Evolutionary conservation across 768 basidiomycete genomes (phyloP), one percentile per base, ranked within the genome.

Genomic region (Mycena indigotica): DNA sequence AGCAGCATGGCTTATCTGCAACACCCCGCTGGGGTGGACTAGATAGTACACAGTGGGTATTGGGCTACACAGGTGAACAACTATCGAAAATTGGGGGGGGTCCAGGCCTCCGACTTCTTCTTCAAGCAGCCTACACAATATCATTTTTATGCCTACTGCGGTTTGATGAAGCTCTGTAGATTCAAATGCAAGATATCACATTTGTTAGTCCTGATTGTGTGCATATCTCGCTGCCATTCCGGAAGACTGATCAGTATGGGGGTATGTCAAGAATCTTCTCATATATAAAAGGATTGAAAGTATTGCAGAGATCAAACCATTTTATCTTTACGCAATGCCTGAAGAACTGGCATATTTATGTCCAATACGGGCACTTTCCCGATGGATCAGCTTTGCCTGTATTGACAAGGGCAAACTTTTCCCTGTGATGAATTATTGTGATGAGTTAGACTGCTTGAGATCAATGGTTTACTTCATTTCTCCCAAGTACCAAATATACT

Each of bases 121-220:
- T n/a, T n/a, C n/a, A n/a, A n/a, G n/a, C n/a, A n/a, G n/a, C n/a
- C n/a, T n/a, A n/a, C n/a, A n/a, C n/a, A n/a, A n/a, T n/a, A n/a
- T n/a, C 73, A 3, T 76, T 74, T 48, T 19, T 70, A 0, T 76
- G 73, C 45, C 48, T 76, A 6, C 63, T 75, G 1, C 69, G 68
- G 3, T 65, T 71, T 50, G 71, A 75, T 51, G 73, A 76, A 41
- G 74, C 71, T 1, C 63, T 76, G 0, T 73, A 73, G 41, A 71
- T 76, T 16, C 62, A 69, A 30, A 28, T 63, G 2, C 63, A 72
- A n/a, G 56, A 76, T 17, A 59, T 74, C 10, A 49, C 45, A 3
- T 10, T 57, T 24, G 16, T 64, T 8, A 28, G 26, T n/a, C 54
- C 52, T 2, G 35, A 28, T 1, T 52, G 58, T 8, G 51, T 70